phyloP scores from a whole-genome alignment of 108 stramenopile genomes.

The Cyclostephanos tholiformis region DNA sequence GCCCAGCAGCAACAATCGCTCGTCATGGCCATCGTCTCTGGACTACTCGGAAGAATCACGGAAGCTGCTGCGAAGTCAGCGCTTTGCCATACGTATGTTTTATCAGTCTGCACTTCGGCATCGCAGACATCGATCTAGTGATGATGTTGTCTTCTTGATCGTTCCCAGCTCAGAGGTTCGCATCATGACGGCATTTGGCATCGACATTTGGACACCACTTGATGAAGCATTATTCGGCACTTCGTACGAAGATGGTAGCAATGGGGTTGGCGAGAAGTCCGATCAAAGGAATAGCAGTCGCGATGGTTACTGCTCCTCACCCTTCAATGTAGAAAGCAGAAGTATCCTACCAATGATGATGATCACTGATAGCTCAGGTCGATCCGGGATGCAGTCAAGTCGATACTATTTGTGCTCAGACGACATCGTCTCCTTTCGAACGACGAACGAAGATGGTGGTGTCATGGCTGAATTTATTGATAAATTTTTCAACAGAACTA shows the following conservation, averaged over 20 bases:
- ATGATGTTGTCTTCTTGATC: constrained; percentile 64
- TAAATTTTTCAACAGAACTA: constrained; percentile 40
- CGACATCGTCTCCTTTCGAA: constrained; percentile 19
- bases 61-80: constrained; percentile 24
- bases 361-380: constrained; percentile 56
- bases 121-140: constrained; percentile 19
- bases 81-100: constrained; percentile 48
- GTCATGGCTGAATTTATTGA: constrained; percentile 45
- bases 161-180: constrained; percentile 66
- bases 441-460: constrained; percentile 21
- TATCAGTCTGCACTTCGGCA: constrained; percentile 47
- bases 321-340: constrained; percentile 4
- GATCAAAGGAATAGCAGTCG: neutral
- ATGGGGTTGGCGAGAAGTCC: neutral
- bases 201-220: constrained; percentile 72
- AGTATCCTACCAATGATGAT: constrained; percentile 55
- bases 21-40: constrained; percentile 29
- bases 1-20: neutral
- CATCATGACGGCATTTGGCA: constrained; percentile 69
- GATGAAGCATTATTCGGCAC: constrained; percentile 48
- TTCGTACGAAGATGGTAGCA: neutral
- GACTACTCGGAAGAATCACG: constrained; percentile 19
- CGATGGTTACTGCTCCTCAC: constrained; percentile 23
- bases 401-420: constrained; percentile 56
- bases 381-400: constrained; percentile 22